Base-by-base conservation (phyloP, 2,329 filamentous ascomycete species). In the Paramyrothecium roridum region DNA sequence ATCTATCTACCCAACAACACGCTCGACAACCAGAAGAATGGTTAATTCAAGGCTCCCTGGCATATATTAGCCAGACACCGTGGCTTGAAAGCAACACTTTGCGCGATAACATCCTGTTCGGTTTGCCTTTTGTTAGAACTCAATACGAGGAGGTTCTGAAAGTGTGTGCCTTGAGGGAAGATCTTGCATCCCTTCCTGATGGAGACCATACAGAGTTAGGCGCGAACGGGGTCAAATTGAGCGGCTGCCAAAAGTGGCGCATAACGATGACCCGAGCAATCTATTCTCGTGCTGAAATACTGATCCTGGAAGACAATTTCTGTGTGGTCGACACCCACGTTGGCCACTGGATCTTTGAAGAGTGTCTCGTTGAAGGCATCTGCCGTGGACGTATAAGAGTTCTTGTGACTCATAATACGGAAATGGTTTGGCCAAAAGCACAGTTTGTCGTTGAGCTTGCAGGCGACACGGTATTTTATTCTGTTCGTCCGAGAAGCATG, bases 81-180 rank as follows among this genome's bases (percentile, higher is more conserved):
- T 95, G 90, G 90, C 90, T 95, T 50, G 90, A 93, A 65, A 93
- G 93, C 62, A 88, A 87, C 1, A 89, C 85, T 7, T 86, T 95
- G 58, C 85, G 82, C 54, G 86, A 91, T 48, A 95, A 95, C 62
- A 88, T 95, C 52, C 70, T 91, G 0, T 95, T 93, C 58, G 89
- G 89, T 0, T 74, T 93, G 2, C 89, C 89, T 0, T 82, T 80
- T 33, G 82, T 91, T 53, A 75, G 85, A 55, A 75, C 80, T n/a
- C 83, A 91, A 43, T 95, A 93, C 66, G 74, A 78, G 1, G 83
- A 86, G 61, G 90, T 91, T 0, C 70, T 93, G 8, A 79, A 84
- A 37, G 88, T 87, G 2, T 95, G 90, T 58, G 89, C 89, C 1
- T 68, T 96, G 45, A 80, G 81, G 51, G 90, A 90, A 65, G 91